Base-by-base conservation (phyloP, 495 filamentous ascomycete species). In the Cairneyella variabilis region DNA sequence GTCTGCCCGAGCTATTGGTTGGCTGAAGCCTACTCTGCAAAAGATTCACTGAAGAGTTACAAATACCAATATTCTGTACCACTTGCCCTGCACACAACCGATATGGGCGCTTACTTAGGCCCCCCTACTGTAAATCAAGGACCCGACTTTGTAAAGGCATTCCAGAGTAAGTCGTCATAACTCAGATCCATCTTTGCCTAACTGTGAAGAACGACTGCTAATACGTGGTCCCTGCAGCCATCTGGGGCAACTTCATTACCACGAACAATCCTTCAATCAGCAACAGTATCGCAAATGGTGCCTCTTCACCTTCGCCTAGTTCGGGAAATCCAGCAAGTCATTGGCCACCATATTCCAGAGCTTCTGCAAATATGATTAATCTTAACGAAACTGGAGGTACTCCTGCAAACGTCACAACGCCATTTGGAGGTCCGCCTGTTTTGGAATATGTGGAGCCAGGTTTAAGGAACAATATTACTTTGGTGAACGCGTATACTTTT, bases 1-100 rank as follows among this genome's bases (percentile, higher is more conserved):
- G 67, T 76, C 46, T 86, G 83, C 50, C 77, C 81, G 0, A 72
- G 77, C 3, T 78, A 83, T 58, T 85, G 79, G 81, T 66, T 86
- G 20, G 76, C 77, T 12, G 72, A 78, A 45, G 83, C 77, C 2
- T 84, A 60, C 30, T 73, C 66, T 1, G 11, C 5, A 18, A 36
- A 40, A 11, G 37, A 17, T 40, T n/a, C 6, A 17, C 8, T 9
- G 9, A 3, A 26, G 23, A 21, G 28, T 23, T 80, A 69, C 65
- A 75, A 77, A 47, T 80, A 78, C 52, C 71, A 81, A 56, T 81
- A 74, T 60, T 74, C 69, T 12, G 70, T 75, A 0, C 69, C 74
- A 0, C 64, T 70, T 18, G 72, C 74, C 9, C 61, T 65, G 17
- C 77, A 82, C 57, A 71, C 69, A 25, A 58, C 62, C n/a, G 79